phyloP scores from a whole-genome alignment of 2,329 filamentous ascomycete species.

The Colletotrichum euphorbiae region DNA sequence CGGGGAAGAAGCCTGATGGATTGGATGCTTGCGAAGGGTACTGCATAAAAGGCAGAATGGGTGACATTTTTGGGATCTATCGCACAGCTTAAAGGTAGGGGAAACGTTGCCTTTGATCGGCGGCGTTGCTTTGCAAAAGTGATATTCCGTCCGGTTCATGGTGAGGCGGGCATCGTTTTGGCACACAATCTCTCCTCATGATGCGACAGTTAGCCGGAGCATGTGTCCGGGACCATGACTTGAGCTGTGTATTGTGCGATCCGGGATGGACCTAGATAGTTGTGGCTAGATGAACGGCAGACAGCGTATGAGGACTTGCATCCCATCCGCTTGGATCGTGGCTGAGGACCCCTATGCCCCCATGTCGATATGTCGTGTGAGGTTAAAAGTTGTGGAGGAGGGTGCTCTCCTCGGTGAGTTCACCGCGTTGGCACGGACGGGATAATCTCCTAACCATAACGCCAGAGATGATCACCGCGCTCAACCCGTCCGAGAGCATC shows the following conservation, averaged over 20 bases:
- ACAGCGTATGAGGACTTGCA: constrained; percentile 8
- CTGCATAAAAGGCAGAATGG: background rate
- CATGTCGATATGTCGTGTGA: constrained; percentile 17
- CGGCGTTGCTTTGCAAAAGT: background rate
- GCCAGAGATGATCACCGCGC: constrained; percentile 12
- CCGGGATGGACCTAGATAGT: constrained; percentile 12
- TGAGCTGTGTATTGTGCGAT: constrained; percentile 15
- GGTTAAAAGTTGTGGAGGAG: background rate
- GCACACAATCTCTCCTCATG: constrained; percentile 33
- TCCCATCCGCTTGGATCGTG: constrained; percentile 35
- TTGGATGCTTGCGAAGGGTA: constrained; percentile 1
- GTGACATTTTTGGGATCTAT: background rate
- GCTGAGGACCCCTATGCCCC: constrained; percentile 34
- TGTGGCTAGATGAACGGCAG: constrained; percentile 12
- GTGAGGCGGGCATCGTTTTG: constrained; percentile 22
- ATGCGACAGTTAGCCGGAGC: constrained; percentile 33
- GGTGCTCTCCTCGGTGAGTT: background rate
- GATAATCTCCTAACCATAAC: constrained; percentile 19
- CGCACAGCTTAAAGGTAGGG: background rate
- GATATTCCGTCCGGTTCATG: constrained; percentile 15
- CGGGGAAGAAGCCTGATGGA: constrained; percentile 18
- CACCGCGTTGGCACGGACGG: constrained; percentile 16
- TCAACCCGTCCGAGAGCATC: constrained; percentile 18
- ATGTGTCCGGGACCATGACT: constrained; percentile 17
- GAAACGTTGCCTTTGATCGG: constrained; percentile 6